Base-by-base conservation (phyloP, 2,329 filamentous ascomycete species). In the Ophiostoma himal-ulmi region DNA sequence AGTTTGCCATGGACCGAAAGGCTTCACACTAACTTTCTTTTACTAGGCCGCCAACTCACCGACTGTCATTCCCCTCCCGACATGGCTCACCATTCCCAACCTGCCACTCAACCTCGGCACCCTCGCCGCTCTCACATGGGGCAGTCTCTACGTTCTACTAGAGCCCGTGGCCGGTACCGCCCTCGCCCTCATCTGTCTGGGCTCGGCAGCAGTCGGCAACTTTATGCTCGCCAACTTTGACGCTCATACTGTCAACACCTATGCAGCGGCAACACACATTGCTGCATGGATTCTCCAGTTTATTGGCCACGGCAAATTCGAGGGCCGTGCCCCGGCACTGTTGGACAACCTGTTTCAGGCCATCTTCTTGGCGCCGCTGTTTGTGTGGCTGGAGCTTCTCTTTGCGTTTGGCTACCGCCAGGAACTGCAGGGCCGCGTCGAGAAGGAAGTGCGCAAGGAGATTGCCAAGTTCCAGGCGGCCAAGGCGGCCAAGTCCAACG, bases 381-480 rank as follows among this genome's bases (percentile, higher is more conserved):
- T 98, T 76, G 94, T 98, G 71, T 99, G 95, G 92, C 90, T 99
- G 76, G 94, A 98, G 82, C 81, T 96, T 34, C 84, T 99, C 36
- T 99, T 99, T 83, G 88, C 85, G 76, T 86, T 96, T 68, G 95
- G 95, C 67, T 99, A 98, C 80, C 88, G 95, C 72, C 91, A 90
- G 1, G 93, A 96, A 79, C 83, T 99, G 75, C 93, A 94, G 81
- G 85, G 86, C 72, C 88, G 94, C 68, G 87, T 98, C 64, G 88
- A 94, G 73, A 88, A 89, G 78, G 88, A 86, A 52, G 92, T 97
- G 3, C 81, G 89, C 77, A 83, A 87, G 75, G 92, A 97, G 78
- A 85, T 97, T 74, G 84, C 87, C 75, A 95, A 93, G 80, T 89
- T 93, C 78, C 88, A 83, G 76, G 82, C 84, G 48, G 81, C 83